These are phyloP conservation scores for Cryphonectria radicalis DNA, from an alignment of 2,329 filamentous ascomycete genomes.

Conservation along the genomic window DNA sequence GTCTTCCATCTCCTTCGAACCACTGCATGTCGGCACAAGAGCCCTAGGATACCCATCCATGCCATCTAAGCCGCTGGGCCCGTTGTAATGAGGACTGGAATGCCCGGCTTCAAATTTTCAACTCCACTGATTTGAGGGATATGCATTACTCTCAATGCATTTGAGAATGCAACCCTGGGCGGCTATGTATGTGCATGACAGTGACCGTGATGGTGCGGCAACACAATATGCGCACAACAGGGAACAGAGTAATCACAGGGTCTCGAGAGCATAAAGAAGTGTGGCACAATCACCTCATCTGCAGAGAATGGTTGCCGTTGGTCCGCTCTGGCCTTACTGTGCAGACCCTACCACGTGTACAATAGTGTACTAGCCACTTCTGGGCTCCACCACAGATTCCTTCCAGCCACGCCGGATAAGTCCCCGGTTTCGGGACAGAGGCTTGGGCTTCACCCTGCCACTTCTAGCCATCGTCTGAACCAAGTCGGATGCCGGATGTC, in stretches of 20 bases:
- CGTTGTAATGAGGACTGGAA: neutral
- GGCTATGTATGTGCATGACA: neutral
- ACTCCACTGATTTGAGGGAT: neutral
- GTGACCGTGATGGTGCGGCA: neutral
- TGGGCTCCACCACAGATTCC: neutral
- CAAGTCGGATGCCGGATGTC: neutral
- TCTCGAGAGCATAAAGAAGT: neutral
- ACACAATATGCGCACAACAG: neutral
- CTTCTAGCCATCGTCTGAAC: neutral
- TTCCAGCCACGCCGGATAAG: neutral
- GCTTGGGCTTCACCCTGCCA: neutral
- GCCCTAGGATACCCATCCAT: neutral
- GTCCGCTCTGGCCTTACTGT: no score
- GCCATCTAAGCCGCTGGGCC: neutral
- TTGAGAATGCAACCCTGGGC: neutral
- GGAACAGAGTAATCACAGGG: neutral
- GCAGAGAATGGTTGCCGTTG: no score
- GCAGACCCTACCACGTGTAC: neutral
- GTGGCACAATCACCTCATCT: neutral
- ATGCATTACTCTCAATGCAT: neutral
- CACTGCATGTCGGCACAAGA: neutral
- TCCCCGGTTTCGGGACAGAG: neutral
- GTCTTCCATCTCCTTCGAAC: neutral
- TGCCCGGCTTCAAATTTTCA: neutral
- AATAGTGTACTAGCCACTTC: neutral